phyloP scores from a whole-genome alignment of 2,329 filamentous ascomycete genomes.

The Colletotrichum godetiae region DNA sequence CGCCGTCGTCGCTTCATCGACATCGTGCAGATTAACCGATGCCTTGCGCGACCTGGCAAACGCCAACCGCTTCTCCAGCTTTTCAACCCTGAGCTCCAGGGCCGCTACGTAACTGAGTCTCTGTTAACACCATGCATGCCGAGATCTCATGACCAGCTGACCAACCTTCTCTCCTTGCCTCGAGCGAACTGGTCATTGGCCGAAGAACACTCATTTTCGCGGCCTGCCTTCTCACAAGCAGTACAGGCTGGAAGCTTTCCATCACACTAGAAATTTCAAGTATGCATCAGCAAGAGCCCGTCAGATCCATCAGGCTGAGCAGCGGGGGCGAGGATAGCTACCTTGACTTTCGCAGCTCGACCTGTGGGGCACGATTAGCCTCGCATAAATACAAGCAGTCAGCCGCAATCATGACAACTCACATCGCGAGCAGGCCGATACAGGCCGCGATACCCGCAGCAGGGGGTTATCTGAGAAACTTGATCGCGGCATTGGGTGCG shows the following conservation, averaged over 20 bases:
- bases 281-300: constrained; percentile 18
- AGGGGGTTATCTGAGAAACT: constrained; percentile 68
- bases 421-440: constrained; percentile 84
- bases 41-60: constrained; percentile 78
- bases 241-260: constrained; percentile 95
- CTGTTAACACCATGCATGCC: constrained; percentile 34
- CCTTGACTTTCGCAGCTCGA: constrained; percentile 93
- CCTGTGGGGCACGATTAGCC: constrained; percentile 51
- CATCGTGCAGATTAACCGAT: constrained; percentile 74
- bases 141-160: background rate
- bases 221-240: constrained; percentile 91
- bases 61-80: constrained; percentile 81
- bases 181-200: constrained; percentile 96
- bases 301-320: background rate
- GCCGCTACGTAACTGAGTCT: constrained; percentile 87
- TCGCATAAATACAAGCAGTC: constrained; percentile 28
- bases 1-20: constrained; percentile 51
- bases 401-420: constrained; percentile 42
- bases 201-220: constrained; percentile 88
- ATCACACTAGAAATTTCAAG: constrained; percentile 73
- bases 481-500: constrained; percentile 53
- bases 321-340: constrained; percentile 44
- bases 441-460: constrained; percentile 80
- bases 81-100: constrained; percentile 90
- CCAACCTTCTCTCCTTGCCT: constrained; percentile 89